A percentile compares a stretch with the other conserved stretches of the same genome.
phyloP scores from a whole-genome alignment of 306 rosid genomes.

The Carpinus fangiana region DNA sequence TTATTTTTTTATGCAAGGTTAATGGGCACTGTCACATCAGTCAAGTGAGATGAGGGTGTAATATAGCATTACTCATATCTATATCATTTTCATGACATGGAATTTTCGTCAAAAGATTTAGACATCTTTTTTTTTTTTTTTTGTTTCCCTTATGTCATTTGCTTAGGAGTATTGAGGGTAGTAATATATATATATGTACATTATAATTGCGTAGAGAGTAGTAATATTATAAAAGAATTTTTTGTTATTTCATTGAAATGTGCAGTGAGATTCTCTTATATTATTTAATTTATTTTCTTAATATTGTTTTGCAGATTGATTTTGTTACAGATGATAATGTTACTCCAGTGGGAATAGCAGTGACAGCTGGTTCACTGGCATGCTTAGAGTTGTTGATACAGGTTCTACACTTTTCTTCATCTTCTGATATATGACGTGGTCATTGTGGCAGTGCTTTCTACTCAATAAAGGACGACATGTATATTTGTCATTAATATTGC shows the following conservation, averaged over 20 bases:
- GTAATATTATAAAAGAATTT: neutral
- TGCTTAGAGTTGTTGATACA: conserved; percentile 85
- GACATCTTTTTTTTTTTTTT: neutral
- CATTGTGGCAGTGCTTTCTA: conserved; percentile 7
- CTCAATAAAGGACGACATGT: neutral
- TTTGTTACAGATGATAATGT: conserved; percentile 87
- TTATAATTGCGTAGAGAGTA: neutral
- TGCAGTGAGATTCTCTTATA: neutral
- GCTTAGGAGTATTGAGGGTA: neutral
- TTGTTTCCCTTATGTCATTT: neutral
- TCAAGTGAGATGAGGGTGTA: too few relatives aligned
- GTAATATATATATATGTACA: neutral
- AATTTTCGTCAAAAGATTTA: neutral
- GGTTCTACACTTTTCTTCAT: conserved; percentile 47
- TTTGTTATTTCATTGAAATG: neutral
- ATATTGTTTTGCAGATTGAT: conserved; percentile 74
- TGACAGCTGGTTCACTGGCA: conserved; percentile 84
- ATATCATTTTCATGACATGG: neutral
- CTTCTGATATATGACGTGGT: neutral
- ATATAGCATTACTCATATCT: neutral
- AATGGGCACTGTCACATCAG: too few relatives aligned
- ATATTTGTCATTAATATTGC: neutral
- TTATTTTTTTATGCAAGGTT: too few relatives aligned
- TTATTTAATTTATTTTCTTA: conserved; percentile 13
- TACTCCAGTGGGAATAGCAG: conserved; percentile 83